Evolutionary conservation across 495 filamentous ascomycete genomes (phyloP).

Genomic region (Amniculicola lignicola): DNA sequence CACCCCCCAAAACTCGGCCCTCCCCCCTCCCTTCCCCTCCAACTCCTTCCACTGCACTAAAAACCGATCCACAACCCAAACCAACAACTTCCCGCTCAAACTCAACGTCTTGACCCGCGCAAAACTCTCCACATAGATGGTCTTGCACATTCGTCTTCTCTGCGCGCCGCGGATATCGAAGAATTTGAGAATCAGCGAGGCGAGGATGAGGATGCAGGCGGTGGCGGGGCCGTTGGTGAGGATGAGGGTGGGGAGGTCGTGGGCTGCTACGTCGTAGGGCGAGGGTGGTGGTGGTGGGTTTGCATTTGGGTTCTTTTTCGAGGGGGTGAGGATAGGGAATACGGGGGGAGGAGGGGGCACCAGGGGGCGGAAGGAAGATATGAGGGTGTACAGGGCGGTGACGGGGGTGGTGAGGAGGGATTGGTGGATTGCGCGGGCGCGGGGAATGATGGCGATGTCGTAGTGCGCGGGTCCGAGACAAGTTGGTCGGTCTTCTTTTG

Average conservation of each 20-base stretch:
- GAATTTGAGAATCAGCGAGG: conserved; percentile 65
- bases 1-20: conserved; percentile 40
- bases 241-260: conserved; percentile 64
- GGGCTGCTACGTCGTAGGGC: conserved; percentile 6
- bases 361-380: conserved; percentile 47
- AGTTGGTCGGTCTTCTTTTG: background rate
- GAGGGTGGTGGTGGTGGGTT: background rate
- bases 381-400: conserved; percentile 55
- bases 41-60: conserved; percentile 71
- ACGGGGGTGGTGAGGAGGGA: conserved; percentile 65
- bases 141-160: conserved; percentile 54
- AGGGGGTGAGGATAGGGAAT: conserved; percentile 52
- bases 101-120: conserved; percentile 77
- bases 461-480: conserved; percentile 41
- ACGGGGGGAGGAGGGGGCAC: conserved; percentile 52
- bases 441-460: conserved; percentile 60
- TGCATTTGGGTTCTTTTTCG: conserved; percentile 41
- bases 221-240: conserved; percentile 88
- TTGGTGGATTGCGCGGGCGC: conserved; percentile 77
- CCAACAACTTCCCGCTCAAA: conserved; percentile 71
- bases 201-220: conserved; percentile 72
- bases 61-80: conserved; percentile 63
- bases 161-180: conserved; percentile 45
- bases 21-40: conserved; percentile 41
- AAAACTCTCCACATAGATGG: conserved; percentile 88